Percentiles rank a stretch among this genome's conserved stretches.
Evolutionary conservation across 306 rosid genomes (phyloP).

Genomic region (Quercus rubra): DNA sequence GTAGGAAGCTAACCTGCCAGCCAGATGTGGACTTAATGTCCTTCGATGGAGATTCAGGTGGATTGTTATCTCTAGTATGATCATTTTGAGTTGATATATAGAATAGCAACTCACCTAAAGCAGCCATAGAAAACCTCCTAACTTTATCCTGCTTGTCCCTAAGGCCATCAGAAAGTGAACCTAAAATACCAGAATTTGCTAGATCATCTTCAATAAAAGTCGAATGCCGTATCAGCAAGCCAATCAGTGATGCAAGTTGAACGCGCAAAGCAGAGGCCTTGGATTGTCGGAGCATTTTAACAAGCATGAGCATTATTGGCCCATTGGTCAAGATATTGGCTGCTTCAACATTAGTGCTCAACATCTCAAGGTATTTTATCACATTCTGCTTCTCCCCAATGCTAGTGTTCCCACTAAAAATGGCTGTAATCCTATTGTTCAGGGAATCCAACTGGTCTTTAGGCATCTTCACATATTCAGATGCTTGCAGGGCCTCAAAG

Average conservation of each 20-base stretch:
- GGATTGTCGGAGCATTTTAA: slow-evolving; percentile 83
- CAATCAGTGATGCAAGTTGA: slow-evolving; percentile 90
- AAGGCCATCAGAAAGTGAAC: slow-evolving; percentile 83
- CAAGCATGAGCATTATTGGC: slow-evolving; percentile 85
- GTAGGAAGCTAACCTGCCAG: slow-evolving; percentile 81
- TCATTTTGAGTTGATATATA: slow-evolving; percentile 89
- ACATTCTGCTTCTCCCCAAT: slow-evolving; percentile 87
- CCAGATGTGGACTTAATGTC: slow-evolving; percentile 55
- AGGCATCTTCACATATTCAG: slow-evolving; percentile 81
- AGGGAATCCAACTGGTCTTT: slow-evolving; percentile 71
- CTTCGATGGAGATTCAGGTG: slow-evolving; percentile 74
- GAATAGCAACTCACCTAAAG: slow-evolving; percentile 89
- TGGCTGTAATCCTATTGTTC: slow-evolving; percentile 54
- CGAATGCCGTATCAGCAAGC: slow-evolving; percentile 87
- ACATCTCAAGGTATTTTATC: slow-evolving; percentile 84
- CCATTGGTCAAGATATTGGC: slow-evolving; percentile 98
- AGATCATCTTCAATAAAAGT: slow-evolving; percentile 78
- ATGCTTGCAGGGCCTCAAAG: slow-evolving; percentile 74
- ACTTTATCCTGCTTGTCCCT: slow-evolving; percentile 96
- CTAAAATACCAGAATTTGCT: slow-evolving; percentile 85
- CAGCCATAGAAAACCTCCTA: slow-evolving; percentile 98
- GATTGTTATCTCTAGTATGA: slow-evolving; percentile 58
- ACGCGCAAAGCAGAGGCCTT: slow-evolving; percentile 83
- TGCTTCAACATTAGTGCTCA: slow-evolving; percentile 85
- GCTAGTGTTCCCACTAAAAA: slow-evolving; percentile 69